Percentiles rank a stretch among this genome's conserved stretches.
Evolutionary conservation across 1,284 basidiomycete genomes (phyloP).

Genomic region (Apiotrichum siamense): DNA sequence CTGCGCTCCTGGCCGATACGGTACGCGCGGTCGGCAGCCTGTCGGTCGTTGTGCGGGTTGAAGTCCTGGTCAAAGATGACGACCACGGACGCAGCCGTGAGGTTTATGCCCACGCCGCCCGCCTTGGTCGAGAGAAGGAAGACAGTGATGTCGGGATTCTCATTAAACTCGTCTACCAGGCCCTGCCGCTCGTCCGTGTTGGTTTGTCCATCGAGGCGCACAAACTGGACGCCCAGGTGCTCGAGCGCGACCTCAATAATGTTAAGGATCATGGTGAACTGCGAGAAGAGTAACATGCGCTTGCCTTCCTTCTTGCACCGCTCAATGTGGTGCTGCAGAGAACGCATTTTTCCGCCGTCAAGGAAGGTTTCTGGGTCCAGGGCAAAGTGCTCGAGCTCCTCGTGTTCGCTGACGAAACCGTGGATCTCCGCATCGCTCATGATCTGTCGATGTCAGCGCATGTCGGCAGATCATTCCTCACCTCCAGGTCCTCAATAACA

Average conservation of each 20-base stretch:
- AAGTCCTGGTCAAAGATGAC: conserved; percentile 98
- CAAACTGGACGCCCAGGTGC: conserved; percentile 67
- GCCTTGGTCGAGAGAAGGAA: conserved; percentile 96
- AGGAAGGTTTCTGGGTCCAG: conserved; percentile 72
- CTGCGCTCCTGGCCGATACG: conserved; percentile 60
- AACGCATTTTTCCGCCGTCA: conserved; percentile 81
- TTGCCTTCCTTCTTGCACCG: conserved; percentile 65
- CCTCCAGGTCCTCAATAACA: conserved; percentile 81
- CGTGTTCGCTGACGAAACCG: conserved; percentile 64
- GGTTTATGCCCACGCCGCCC: conserved; percentile 67
- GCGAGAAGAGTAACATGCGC: conserved; percentile 87
- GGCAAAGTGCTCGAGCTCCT: conserved; percentile 71
- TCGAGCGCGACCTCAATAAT: conserved; percentile 84
- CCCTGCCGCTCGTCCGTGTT: conserved; percentile 89
- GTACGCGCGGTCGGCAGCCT: conserved; percentile 95
- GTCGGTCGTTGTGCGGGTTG: conserved; percentile 78
- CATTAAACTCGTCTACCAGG: conserved; percentile 94
- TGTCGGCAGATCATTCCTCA: conserved; percentile 18
- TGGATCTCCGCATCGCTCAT: conserved; percentile 95
- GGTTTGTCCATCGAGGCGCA: conserved; percentile 89
- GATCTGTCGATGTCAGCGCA: conserved; percentile 52
- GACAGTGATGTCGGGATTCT: conserved; percentile 80
- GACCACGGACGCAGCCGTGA: conserved; percentile 87
- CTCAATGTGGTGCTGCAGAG: conserved; percentile 65
- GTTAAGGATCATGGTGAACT: conserved; percentile 93